These are phyloP conservation scores for Rhizopus sp. DNA, from an alignment of 371 early-diverging fungal genomes.

Conservation along the genomic window DNA sequence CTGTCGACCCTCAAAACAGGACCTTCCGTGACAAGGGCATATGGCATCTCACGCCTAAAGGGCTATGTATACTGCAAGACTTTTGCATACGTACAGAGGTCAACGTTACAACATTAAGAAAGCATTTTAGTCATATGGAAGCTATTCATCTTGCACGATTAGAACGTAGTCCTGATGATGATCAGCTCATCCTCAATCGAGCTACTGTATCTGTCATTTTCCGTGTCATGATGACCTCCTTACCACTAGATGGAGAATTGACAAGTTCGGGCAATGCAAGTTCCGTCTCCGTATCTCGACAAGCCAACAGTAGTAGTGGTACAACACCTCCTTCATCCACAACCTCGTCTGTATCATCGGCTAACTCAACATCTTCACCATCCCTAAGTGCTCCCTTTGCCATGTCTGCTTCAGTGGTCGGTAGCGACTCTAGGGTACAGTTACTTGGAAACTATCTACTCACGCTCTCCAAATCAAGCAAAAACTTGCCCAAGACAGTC, in stretches of 20 bases:
- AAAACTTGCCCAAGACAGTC: conserved; percentile 13
- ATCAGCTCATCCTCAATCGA: conserved; percentile 36
- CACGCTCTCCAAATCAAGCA: conserved; percentile 32
- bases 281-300: conserved; percentile 17
- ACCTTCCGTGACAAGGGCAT: conserved; percentile 57
- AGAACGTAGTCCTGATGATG: conserved; percentile 48
- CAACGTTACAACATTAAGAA: conserved; percentile 29
- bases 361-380: conserved; percentile 24
- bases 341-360: conserved; percentile 23
- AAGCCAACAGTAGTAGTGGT: conserved; percentile 5
- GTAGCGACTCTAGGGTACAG: conserved; percentile 40
- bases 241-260: conserved; percentile 45
- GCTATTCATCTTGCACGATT: conserved; percentile 43
- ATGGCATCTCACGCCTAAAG: conserved; percentile 63
- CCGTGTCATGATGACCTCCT: conserved; percentile 43
- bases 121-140: conserved; percentile 41
- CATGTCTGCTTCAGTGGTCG: conserved; percentile 21
- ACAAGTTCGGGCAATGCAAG: conserved; percentile 20
- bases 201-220: conserved; percentile 35
- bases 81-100: conserved; percentile 51
- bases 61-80: conserved; percentile 58
- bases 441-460: conserved; percentile 43
- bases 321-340: conserved; percentile 23
- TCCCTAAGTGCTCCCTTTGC: conserved; percentile 31
- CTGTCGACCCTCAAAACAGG: conserved; percentile 52